Percentiles rank a stretch among this genome's conserved stretches.
Conservation (phyloP, 495 filamentous ascomycete species). For the Niebla homalea region DNA sequence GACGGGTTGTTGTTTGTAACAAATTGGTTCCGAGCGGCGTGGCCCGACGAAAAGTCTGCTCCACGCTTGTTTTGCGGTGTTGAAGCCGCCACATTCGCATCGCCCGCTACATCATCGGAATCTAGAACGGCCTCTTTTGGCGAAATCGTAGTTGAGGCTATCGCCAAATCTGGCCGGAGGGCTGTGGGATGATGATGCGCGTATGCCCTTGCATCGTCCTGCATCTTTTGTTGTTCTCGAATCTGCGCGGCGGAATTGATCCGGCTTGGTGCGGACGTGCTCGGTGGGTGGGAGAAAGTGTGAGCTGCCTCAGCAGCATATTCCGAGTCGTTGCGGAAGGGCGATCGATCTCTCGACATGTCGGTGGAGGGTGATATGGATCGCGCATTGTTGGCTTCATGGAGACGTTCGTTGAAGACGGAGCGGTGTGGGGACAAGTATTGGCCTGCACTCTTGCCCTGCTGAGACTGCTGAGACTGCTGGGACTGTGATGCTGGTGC, state of each 20-base stretch:
- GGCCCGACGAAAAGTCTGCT: constrained; percentile 17
- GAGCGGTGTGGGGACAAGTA: constrained; percentile 44
- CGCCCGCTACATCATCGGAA: constrained; percentile 57
- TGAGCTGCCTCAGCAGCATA: constrained; percentile 27
- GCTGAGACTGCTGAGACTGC: constrained; percentile 32
- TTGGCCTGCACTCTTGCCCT: constrained; percentile 20
- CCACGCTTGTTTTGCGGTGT: constrained; percentile 33
- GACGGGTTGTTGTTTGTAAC: constrained; percentile 13
- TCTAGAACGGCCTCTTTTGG: constrained; percentile 88
- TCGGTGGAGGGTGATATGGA: constrained; percentile 40
- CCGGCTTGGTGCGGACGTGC: constrained; percentile 23
- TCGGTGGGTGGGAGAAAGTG: constrained; percentile 21
- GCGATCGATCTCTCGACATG: constrained; percentile 59
- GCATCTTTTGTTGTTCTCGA: constrained; percentile 45
- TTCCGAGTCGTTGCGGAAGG: constrained; percentile 68
- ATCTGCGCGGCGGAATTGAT: constrained; percentile 45
- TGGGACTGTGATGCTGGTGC: constrained; percentile 27
- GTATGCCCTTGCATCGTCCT: constrained; percentile 36
- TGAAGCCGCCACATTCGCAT: constrained; percentile 44
- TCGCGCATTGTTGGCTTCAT: constrained; percentile 59
- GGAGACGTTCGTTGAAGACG: constrained; percentile 59
- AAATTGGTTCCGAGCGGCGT: constrained; percentile 6
- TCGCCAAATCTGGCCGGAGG: constrained; percentile 20
- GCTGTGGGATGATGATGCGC: constrained; percentile 21
- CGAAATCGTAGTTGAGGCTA: constrained; percentile 73